Percentiles rank a stretch among this genome's conserved stretches.
phyloP scores from a whole-genome alignment of 164 flowering plant genomes.

The Nymphaea colorata region DNA sequence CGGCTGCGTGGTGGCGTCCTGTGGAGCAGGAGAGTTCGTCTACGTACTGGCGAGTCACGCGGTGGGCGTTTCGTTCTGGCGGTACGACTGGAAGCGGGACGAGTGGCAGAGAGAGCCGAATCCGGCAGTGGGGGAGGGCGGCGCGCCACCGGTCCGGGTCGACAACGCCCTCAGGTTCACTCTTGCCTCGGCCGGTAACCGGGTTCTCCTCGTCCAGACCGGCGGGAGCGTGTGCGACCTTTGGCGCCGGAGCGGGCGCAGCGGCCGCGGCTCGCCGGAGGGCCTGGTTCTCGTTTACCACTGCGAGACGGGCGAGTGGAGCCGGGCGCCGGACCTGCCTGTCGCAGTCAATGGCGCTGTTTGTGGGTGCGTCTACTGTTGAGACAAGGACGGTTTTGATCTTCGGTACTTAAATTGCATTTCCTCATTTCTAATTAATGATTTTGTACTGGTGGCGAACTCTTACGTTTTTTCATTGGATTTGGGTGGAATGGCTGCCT shows the following conservation, averaged over 20 bases:
- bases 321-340: constrained; percentile 60
- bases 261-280: constrained; percentile 42
- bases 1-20: constrained; percentile 88
- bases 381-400: neutral
- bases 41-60: constrained; percentile 76
- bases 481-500: too few species aligned
- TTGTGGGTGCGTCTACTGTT: constrained; percentile 65
- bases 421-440: too few species aligned
- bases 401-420: too few species aligned
- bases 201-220: constrained; percentile 61
- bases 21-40: constrained; percentile 43
- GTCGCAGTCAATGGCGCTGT: constrained; percentile 60
- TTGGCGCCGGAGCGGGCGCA: constrained; percentile 58
- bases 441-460: too few species aligned
- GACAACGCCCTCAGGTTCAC: constrained; percentile 63
- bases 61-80: constrained; percentile 86
- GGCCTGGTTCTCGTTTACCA: constrained; percentile 65
- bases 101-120: constrained; percentile 63
- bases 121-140: constrained; percentile 33
- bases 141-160: constrained; percentile 60
- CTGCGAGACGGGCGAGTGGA: constrained; percentile 49
- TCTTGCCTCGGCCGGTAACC: constrained; percentile 58
- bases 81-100: constrained; percentile 43
- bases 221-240: constrained; percentile 65
- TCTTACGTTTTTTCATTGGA: too few species aligned